Evolutionary conservation across 331 rosid species (phyloP), one percentile per base, ranked within the genome.

Genomic region (Quercus lobata): DNA sequence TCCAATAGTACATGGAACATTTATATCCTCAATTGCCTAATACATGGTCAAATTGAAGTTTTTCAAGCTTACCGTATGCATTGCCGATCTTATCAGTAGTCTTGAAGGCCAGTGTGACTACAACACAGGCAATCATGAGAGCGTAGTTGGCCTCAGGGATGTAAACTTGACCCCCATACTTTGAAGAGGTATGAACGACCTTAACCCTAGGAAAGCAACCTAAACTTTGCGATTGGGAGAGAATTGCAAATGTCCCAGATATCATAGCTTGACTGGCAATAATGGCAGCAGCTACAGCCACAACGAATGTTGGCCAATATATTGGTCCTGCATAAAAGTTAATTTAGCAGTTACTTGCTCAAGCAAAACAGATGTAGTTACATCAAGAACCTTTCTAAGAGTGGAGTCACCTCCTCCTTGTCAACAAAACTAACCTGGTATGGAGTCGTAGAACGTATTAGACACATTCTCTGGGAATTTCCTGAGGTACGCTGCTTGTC

Each of bases 191-290:
- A 68, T 94, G 94, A 18, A 92, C 80, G 14, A 94, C 89, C 80
- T 83, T 90, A 16, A 94, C 88, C 75, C 90, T 83, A 1, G 98
- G 97, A 76, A 94, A 94, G 79, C 98, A 94, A 46, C 97, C 97
- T 10, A 92, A 68, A 83, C 83, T 87, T 1, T 89, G 82, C 3
- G 93, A 91, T 61, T 92, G 97, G 1, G 89, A 46, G 53, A 94
- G 85, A 12, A 94, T 92, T 6, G 97, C 74, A 75, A 94, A 94
- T 41, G 98, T 83, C 74, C 98, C 98, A 2, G 98, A 87, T 66
- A 92, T 92, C 98, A 94, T 94, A 55, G 98, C 97, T 56, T 94
- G 98, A 71, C 97, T 94, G 1, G 97, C 97, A 55, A 94, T 92
- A n/a, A 94, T 90, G 22, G 97, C 76, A 44, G 97, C 97, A 0